Evolutionary conservation across 495 filamentous ascomycete genomes (phyloP).

Genomic region (Platismatia glauca): DNA sequence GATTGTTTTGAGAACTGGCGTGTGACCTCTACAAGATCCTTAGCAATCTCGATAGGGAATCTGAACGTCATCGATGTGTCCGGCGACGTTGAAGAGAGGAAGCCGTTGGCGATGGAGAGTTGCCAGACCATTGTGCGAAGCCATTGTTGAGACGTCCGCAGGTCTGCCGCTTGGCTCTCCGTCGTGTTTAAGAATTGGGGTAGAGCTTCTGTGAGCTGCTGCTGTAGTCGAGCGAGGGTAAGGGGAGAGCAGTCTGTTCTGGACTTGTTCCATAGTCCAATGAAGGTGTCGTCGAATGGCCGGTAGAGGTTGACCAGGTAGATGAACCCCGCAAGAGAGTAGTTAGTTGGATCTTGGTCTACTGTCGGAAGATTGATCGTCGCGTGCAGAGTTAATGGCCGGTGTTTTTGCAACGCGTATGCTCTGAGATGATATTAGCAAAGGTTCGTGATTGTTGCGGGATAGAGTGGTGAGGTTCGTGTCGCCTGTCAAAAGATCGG

Average conservation of each 20-base stretch:
- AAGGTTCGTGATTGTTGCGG: constrained; percentile 4
- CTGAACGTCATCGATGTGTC: constrained; percentile 57
- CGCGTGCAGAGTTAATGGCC: constrained; percentile 61
- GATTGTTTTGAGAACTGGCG: constrained; percentile 53
- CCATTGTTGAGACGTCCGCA: constrained; percentile 71
- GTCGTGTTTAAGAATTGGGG: constrained; percentile 53
- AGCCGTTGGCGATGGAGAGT: constrained; percentile 47
- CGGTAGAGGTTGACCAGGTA: constrained; percentile 59
- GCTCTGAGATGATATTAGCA: constrained; percentile 35
- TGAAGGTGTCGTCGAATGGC: constrained; percentile 62
- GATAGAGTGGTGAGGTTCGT: too few relatives aligned
- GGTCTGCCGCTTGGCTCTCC: constrained; percentile 60
- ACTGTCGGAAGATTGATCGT: constrained; percentile 55
- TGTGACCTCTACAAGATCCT: constrained; percentile 58
- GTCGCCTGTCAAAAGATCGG: neutral
- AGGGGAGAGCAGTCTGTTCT: constrained; percentile 46
- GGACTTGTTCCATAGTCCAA: constrained; percentile 66
- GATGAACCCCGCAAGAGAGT: constrained; percentile 48
- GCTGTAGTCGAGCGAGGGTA: constrained; percentile 53
- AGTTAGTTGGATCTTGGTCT: constrained; percentile 36
- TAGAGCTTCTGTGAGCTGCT: constrained; percentile 55
- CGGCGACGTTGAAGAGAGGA: constrained; percentile 38
- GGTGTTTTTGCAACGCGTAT: constrained; percentile 69
- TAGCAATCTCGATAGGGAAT: constrained; percentile 62
- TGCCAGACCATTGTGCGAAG: constrained; percentile 78